Evolutionary conservation across 352 stramenopile genomes (phyloP), one percentile per base, ranked within the genome.

Genomic region (Globisporangium carolinianum): DNA sequence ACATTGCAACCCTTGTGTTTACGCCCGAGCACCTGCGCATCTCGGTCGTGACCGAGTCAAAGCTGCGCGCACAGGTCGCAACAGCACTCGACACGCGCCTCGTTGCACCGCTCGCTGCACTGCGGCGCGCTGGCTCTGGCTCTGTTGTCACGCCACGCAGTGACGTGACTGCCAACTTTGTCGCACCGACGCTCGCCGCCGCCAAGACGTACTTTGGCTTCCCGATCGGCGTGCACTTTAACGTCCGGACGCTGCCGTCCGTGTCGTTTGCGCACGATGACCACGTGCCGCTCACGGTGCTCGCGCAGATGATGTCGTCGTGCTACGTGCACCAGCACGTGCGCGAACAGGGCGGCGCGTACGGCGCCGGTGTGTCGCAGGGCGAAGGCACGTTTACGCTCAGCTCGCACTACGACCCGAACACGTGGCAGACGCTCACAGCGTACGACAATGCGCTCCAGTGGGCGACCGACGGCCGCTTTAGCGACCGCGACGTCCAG

Each of bases 391-490:
- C 78, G n/a, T 87, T 94, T 60, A 74, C 78, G 38, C 73, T 94
- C 63, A 89, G 73, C 63, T 94, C 84, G 47, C 81, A 92, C 67
- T 94, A 90, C 66, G 84, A 94, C 53, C 84, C 84, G 8, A 89
- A 94, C 72, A 92, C 82, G 53, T 75, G 74, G 54, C 72, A 82
- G 67, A 94, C 84, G 53, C 71, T 94, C 15, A 71, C 86, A 5
- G 82, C 79, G 10, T 94, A 90, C 66, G 68, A 76, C 2, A 67
- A 79, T 37, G 78, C 82, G 15, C 66, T 75, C 43, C 36, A 53
- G 17, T 94, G 78, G 73, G 80, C 79, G 0, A 51, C 68, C 9
- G 60, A 65, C 56, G 84, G 79, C 42, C 53, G 61, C 11, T 94
- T 92, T 61, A 79, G 71, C 36, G 73, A 87, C 47, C 79, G 79